phyloP scores from a whole-genome alignment of 768 basidiomycete genomes.

The Terana coerulea region DNA sequence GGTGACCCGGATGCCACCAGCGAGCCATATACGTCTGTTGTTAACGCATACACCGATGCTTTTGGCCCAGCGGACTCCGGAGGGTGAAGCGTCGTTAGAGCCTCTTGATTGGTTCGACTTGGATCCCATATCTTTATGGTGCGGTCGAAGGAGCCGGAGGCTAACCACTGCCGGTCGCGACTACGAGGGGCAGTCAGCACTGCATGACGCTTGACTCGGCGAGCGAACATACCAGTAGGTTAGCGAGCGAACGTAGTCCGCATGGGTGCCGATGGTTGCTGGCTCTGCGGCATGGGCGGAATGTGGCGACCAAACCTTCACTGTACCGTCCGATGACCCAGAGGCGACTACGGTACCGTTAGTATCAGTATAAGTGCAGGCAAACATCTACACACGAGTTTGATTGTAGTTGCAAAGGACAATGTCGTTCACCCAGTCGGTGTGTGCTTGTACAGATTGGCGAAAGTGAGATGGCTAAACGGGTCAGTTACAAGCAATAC shows the following conservation, averaged over 20 bases:
- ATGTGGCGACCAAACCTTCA: slow-evolving; percentile 94
- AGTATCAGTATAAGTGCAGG: not conserved
- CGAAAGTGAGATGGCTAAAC: slow-evolving; percentile 63
- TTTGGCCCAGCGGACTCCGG: slow-evolving; percentile 65
- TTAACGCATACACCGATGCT: slow-evolving; percentile 74
- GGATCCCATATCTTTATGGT: slow-evolving; percentile 96
- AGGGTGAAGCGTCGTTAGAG: slow-evolving; percentile 63
- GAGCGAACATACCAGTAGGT: slow-evolving; percentile 54
- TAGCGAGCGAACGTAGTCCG: slow-evolving; percentile 85
- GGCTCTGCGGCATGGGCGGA: slow-evolving; percentile 55
- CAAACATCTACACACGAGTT: slow-evolving; percentile 48
- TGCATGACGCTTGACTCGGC: slow-evolving; percentile 1
- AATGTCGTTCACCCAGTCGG: slow-evolving; percentile 97
- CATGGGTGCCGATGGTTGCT: slow-evolving; percentile 64
- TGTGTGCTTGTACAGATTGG: slow-evolving; percentile 85
- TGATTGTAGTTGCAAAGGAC: slow-evolving; percentile 89
- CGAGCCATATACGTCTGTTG: slow-evolving; percentile 74
- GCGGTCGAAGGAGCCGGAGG: slow-evolving; percentile 92
- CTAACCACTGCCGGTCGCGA: slow-evolving; percentile 81
- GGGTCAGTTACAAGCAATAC: not conserved
- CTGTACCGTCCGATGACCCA: slow-evolving; percentile 92
- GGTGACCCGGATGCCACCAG: slow-evolving; percentile 88
- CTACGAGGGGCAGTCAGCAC: slow-evolving; percentile 33
- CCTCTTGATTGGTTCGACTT: slow-evolving; percentile 38
- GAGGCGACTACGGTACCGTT: slow-evolving; percentile 60